Conservation (phyloP, 2,329 filamentous ascomycete species). For the Biscogniauxia mediterranea region DNA sequence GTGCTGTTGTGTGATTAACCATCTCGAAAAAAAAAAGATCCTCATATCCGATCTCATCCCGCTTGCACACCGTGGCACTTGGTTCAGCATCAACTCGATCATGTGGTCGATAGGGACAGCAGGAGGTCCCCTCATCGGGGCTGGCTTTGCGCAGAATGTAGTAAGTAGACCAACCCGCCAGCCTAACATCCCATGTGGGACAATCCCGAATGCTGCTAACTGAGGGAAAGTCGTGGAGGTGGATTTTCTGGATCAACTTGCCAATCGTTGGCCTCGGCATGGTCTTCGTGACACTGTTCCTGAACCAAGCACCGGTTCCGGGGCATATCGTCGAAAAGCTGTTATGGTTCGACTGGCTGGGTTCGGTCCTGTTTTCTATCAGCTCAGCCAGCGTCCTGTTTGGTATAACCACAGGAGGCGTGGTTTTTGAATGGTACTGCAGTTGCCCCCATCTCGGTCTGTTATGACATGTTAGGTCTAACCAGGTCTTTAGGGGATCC, state of each 20-base stretch:
- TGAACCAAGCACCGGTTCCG: conserved; percentile 48
- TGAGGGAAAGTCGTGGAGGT: conserved; percentile 47
- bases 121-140: conserved; percentile 50
- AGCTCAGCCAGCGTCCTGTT: conserved; percentile 16
- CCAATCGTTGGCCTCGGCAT: conserved; percentile 52
- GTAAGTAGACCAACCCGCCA: conserved; percentile 1
- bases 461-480: not conserved
- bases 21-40: conserved; percentile 4
- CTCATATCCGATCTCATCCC: conserved; percentile 39
- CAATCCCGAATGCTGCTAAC: not conserved
- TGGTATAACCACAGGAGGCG: conserved; percentile 61
- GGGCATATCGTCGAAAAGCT: conserved; percentile 48
- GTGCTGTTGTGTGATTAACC: not conserved
- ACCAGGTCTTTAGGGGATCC: conserved; percentile 33
- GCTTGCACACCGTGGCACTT: conserved; percentile 35
- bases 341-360: conserved; percentile 61
- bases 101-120: conserved; percentile 52
- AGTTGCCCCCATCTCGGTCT: not conserved
- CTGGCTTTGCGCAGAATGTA: conserved; percentile 50
- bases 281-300: conserved; percentile 48
- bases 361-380: conserved; percentile 60
- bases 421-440: conserved; percentile 59
- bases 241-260: conserved; percentile 66
- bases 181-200: no score
- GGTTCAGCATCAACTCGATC: conserved; percentile 28